phyloP scores from a whole-genome alignment of 768 basidiomycete genomes.

The Termitomyces heimii region DNA sequence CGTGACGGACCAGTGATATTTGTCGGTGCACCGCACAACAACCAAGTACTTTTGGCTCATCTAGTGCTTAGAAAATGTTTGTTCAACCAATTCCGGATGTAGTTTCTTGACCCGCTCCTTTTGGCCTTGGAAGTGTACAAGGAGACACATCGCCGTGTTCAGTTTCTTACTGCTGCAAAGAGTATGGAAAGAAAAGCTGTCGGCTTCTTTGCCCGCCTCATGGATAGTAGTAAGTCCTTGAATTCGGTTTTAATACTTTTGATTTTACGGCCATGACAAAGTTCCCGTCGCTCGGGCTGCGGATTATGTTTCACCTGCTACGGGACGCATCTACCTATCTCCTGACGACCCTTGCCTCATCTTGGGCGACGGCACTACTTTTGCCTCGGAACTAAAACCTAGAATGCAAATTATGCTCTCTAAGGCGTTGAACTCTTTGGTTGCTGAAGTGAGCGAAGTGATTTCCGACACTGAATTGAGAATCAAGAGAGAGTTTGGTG shows the following conservation, averaged over 20 bases:
- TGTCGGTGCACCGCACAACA: conserved; percentile 88
- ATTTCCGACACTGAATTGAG: conserved; percentile 82
- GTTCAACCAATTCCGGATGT: conserved; percentile 14
- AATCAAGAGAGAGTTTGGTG: conserved; percentile 83
- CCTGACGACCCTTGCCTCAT: conserved; percentile 76
- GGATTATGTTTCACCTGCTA: conserved; percentile 74
- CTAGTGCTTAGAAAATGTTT: not conserved
- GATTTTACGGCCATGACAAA: conserved; percentile 23
- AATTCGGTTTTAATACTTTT: not conserved
- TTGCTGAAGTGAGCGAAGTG: conserved; percentile 84
- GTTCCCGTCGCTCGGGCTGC: conserved; percentile 93
- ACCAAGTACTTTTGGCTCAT: conserved; percentile 52
- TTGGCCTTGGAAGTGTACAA: conserved; percentile 80
- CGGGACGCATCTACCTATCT: conserved; percentile 67
- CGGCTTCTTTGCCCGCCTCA: conserved; percentile 74
- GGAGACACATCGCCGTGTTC: conserved; percentile 76
- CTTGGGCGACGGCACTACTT: conserved; percentile 75
- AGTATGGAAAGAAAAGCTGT: conserved; percentile 78
- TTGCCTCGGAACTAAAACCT: conserved; percentile 65
- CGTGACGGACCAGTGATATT: conserved; percentile 88
- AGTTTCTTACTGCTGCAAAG: conserved; percentile 85
- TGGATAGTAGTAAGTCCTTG: conserved; percentile 74
- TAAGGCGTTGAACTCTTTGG: conserved; percentile 66
- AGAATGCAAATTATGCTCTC: conserved; percentile 86
- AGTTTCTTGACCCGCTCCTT: conserved; percentile 93